Evolutionary conservation across 192 early-diverging fungal genomes (phyloP).

Genomic region (Dispira simplex): DNA sequence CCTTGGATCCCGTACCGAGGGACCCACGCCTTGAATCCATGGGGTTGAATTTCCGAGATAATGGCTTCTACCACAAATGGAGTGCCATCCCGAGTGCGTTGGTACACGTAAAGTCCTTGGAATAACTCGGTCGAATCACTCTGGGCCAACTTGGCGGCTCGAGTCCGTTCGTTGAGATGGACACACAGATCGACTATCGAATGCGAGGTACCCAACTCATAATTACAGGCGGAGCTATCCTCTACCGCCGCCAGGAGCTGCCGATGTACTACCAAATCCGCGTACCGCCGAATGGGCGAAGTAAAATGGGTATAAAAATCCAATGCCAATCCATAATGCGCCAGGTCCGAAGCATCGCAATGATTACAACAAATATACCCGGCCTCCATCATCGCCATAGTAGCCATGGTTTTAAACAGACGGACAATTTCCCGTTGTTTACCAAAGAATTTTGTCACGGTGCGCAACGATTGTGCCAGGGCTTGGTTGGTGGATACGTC

Average conservation of each 20-base stretch:
- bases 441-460: slow-evolving; percentile 20
- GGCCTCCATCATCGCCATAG: slow-evolving; percentile 58
- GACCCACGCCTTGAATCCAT: slow-evolving; percentile 35
- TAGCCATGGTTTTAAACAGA: slow-evolving; percentile 57
- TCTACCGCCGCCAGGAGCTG: slow-evolving; percentile 38
- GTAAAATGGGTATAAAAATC: slow-evolving; percentile 74
- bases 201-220: slow-evolving; percentile 14
- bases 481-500: slow-evolving; percentile 47
- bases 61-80: slow-evolving; percentile 43
- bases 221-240: neutral
- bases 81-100: slow-evolving; percentile 22
- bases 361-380: slow-evolving; percentile 48
- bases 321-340: slow-evolving; percentile 60
- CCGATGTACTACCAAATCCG: slow-evolving; percentile 64
- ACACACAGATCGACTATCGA: slow-evolving; percentile 23
- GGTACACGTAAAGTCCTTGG: slow-evolving; percentile 49
- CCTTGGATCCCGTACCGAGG: slow-evolving; percentile 48
- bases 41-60: slow-evolving; percentile 53
- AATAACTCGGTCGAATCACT: slow-evolving; percentile 67
- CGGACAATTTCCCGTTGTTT: slow-evolving; percentile 36
- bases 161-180: slow-evolving; percentile 50
- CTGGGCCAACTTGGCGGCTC: slow-evolving; percentile 62
- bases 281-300: slow-evolving; percentile 66
- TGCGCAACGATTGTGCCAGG: slow-evolving; percentile 39
- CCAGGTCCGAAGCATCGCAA: slow-evolving; percentile 24